phyloP scores from a whole-genome alignment of 345 rosid species.

The Balakata baccata region DNA sequence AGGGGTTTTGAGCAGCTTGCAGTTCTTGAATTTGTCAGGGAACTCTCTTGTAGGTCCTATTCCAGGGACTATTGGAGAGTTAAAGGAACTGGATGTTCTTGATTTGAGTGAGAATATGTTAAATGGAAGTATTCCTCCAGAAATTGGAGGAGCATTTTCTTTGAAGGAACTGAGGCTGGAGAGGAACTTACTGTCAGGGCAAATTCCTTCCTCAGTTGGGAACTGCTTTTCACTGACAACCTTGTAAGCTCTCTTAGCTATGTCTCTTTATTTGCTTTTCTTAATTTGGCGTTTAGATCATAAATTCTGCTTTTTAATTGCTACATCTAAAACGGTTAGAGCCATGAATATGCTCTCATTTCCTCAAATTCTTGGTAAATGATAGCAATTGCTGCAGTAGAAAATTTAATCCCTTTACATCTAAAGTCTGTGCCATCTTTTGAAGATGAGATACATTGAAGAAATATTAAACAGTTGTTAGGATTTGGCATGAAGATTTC shows the following conservation, averaged over 20 bases:
- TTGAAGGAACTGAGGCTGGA: slow-evolving; percentile 66
- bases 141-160: slow-evolving; percentile 65
- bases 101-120: slow-evolving; percentile 72
- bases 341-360: background rate
- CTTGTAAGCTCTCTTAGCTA: slow-evolving; percentile 52
- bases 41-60: slow-evolving; percentile 59
- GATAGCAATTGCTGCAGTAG: background rate
- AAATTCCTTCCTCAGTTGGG: slow-evolving; percentile 61
- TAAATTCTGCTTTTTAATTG: background rate
- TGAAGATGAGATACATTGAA: background rate
- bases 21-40: slow-evolving; percentile 54
- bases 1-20: slow-evolving; percentile 49
- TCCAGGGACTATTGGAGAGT: slow-evolving; percentile 49
- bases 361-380: slow-evolving; percentile 2
- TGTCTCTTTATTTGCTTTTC: background rate
- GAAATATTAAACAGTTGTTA: background rate
- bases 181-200: slow-evolving; percentile 52
- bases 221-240: slow-evolving; percentile 53
- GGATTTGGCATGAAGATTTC: background rate
- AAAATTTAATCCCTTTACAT: background rate
- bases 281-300: slow-evolving; percentile 17
- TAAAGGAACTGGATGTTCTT: slow-evolving; percentile 55
- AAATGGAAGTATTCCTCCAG: slow-evolving; percentile 64
- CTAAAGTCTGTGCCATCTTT: background rate
- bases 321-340: background rate